Base-by-base conservation (phyloP, 2,329 filamentous ascomycete genomes). In the Penicillium sp. region DNA sequence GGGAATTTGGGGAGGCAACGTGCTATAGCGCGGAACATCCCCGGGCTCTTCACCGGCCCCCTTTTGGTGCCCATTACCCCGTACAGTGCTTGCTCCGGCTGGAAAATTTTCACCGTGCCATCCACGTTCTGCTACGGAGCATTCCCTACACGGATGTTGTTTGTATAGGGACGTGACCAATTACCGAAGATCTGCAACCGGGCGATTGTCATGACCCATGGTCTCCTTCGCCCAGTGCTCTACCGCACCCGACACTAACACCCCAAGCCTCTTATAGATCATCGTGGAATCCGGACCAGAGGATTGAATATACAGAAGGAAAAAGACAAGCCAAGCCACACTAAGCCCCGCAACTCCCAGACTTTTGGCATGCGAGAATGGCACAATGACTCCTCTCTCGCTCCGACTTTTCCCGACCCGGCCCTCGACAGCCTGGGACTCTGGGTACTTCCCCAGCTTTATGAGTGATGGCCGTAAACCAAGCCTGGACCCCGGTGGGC, bases 371-470 rank as follows among this genome's bases (percentile, higher is more conserved):
- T 48, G 40, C 21, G 13, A 48, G 15, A 41, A 47, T 50, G 44
- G 41, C 38, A 48, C 34, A 39, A 48, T 46, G 16, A 18, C 31
- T 21, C 37, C 27, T 40, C 29, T 30, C 16, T 7, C n/a, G 21
- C 34, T 53, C 51, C 51, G 51, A 51, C 7, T 42, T 51, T 40
- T 39, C 40, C 51, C 51, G 51, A 46, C 16, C 27, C 14, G 47
- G 45, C 47, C 41, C 46, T 15, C 16, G 11, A 31, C 21, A 29
- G 37, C 18, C 41, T 44, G 36, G 35, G 34, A 19, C 37, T 40
- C 14, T n/a, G 14, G 25, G 6, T 27, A 13, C 25, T n/a, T n/a
- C n/a, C n/a, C n/a, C n/a, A n/a, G n/a, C n/a, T n/a, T n/a, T n/a
- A n/a, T n/a, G n/a, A n/a, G n/a, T n/a, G n/a, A n/a, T n/a, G n/a